Base-by-base conservation (phyloP, 2,329 filamentous ascomycete genomes). In the Talaromyces sp. region DNA sequence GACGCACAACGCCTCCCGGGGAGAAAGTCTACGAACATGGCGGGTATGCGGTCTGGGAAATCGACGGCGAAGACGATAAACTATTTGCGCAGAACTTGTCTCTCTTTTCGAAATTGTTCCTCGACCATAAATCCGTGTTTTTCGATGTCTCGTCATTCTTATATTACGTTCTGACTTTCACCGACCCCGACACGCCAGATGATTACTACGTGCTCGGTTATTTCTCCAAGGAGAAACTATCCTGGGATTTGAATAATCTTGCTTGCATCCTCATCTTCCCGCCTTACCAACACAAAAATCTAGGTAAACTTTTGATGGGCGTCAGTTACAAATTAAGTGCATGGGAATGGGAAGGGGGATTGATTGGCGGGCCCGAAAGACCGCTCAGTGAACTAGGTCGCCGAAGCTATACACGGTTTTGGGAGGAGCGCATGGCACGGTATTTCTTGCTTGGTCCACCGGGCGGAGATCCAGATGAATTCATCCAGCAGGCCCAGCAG, bases 191-290 rank as follows among this genome's bases (percentile, higher is more conserved):
- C 2, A 69, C 77, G 67, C 63, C 71, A 50, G 59, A 70, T 51
- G 64, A 69, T 59, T 68, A 74, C 65, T 84, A 87, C 68, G 86
- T 97, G 31, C 84, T 93, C 1, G 94, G 94, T n/a, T 97, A 97
- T 81, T 99, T 97, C 78, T 95, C 89, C 63, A 97, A 99, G 71
- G 94, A 99, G 74, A 97, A 97, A 73, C 89, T 97, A 80, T 96
- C 91, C 3, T 99, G 94, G 93, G 94, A 99, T 68, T 92, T 93
- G 68, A 97, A 99, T 74, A 99, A 97, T 64, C 81, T 99, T 5
- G 94, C 94, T 1, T 99, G 94, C 70, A 99, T 99, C 65, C 80
- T 97, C 6, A 84, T 97, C 15, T 97, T 97, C 68, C 94, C 94
- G 1, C 94, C 94, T 0, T 97, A 93, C 85, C 93, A 97, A 74